Evolutionary conservation across 306 rosid genomes (phyloP), one percentile per base, ranked within the genome.

Genomic region (Herpetospermum pedunculosum): DNA sequence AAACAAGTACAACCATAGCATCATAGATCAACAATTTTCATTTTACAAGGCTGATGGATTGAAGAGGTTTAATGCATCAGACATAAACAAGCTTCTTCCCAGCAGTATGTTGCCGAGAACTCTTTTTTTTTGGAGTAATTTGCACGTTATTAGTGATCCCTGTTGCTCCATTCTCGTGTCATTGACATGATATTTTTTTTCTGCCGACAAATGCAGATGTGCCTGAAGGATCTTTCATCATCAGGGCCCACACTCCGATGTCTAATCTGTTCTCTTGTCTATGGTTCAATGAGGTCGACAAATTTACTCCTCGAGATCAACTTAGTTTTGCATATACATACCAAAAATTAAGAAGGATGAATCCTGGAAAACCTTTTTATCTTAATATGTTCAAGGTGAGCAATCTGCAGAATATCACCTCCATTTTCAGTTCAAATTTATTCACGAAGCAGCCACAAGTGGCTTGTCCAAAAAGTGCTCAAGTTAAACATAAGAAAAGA

Each of bases 291-390:
- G 97, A 89, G 81, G 89, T 94, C 48, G 97, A 89, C 16, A 88
- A 89, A 41, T 94, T 94, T 81, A 94, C 99, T 59, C 96, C 99
- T 65, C 96, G 99, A 76, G 99, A 94, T 82, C 99, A 94, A 86
- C 92, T 94, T 55, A 94, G 99, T 82, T 91, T 91, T 40, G 92
- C 99, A 3, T 85, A 91, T 76, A 94, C 97, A 37, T 89, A 84
- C 73, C 98, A 91, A 82, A 94, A 94, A 88, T 85, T 94, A 85
- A 88, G 81, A 83, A 91, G 92, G 89, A 91, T 80, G 94, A 94
- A 94, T 81, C 92, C 91, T 50, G 91, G 76, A 67, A 91, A 83
- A 76, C 92, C 97, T 63, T 83, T 94, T 63, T 90, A 84, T 81
- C 91, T 94, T 62, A 85, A 89, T 69, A 94, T 94, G 98, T 91